phyloP scores from a whole-genome alignment of 2,329 filamentous ascomycete species.

The Camillea tinctor region DNA sequence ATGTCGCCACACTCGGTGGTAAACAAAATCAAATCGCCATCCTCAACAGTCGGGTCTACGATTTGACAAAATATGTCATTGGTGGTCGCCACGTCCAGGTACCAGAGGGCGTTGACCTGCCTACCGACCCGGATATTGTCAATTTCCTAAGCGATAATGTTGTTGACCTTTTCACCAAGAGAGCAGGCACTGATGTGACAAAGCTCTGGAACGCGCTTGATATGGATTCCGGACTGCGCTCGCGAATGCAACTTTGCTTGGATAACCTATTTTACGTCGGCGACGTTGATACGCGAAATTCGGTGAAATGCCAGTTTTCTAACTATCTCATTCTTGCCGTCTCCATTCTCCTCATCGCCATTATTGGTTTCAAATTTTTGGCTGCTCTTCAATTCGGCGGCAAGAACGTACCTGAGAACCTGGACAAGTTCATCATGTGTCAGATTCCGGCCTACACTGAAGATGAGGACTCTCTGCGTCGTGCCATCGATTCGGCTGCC shows the following conservation, averaged over 20 bases:
- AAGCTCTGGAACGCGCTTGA: conserved; percentile 75
- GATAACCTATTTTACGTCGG: conserved; percentile 95
- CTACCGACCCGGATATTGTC: conserved; percentile 49
- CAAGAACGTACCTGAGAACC: conserved; percentile 89
- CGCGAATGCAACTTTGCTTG: conserved; percentile 76
- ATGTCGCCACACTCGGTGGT: conserved; percentile 67
- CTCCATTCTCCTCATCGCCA: conserved; percentile 72
- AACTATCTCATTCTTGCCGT: conserved; percentile 87
- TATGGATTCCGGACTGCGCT: conserved; percentile 55
- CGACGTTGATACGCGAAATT: conserved; percentile 87
- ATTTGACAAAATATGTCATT: conserved; percentile 78
- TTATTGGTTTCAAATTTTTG: conserved; percentile 95
- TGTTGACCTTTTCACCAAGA: conserved; percentile 72
- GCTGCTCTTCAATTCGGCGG: conserved; percentile 90
- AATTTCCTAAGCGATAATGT: conserved; percentile 82
- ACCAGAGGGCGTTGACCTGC: conserved; percentile 49
- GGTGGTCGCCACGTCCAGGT: conserved; percentile 69
- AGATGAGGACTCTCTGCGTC: conserved; percentile 94
- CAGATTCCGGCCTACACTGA: conserved; percentile 98
- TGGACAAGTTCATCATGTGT: conserved; percentile 98
- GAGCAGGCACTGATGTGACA: conserved; percentile 75
- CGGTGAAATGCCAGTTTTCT: conserved; percentile 79
- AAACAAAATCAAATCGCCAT: conserved; percentile 71
- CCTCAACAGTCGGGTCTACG: conserved; percentile 78
- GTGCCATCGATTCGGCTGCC: conserved; percentile 93